A percentile compares a stretch with the other conserved stretches of the same genome.
Conservation (phyloP, 768 basidiomycete genomes). For the Phaffia australis region DNA sequence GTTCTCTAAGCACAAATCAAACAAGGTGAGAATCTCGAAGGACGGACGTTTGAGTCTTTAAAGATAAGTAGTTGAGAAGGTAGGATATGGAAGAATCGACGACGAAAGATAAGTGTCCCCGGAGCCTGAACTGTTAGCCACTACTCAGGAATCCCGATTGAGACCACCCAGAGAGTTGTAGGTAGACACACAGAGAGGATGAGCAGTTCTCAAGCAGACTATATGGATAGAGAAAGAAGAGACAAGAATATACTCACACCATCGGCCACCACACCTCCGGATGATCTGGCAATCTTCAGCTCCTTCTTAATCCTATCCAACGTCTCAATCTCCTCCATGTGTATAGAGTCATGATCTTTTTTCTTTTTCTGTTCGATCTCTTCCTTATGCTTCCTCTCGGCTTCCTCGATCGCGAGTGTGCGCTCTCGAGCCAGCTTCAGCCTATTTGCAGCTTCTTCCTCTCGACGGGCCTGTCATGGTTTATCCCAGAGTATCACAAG, state of each 20-base stretch:
- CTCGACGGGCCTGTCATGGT: background rate
- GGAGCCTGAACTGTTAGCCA: slow-evolving; percentile 22
- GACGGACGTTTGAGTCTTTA: slow-evolving; percentile 10
- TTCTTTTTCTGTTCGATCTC: background rate
- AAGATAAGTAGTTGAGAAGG: slow-evolving; percentile 1
- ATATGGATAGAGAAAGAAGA: background rate
- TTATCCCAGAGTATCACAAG: too few relatives aligned
- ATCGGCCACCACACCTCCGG: slow-evolving; percentile 15
- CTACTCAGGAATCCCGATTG: background rate
- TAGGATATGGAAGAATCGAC: slow-evolving; percentile 20
- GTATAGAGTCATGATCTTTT: background rate
- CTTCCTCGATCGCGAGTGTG: background rate
- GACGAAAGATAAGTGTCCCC: slow-evolving; percentile 17
- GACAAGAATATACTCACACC: slow-evolving; percentile 7
- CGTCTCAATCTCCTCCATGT: background rate
- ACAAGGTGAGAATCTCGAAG: background rate
- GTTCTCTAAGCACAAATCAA: too few relatives aligned
- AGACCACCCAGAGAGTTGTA: background rate
- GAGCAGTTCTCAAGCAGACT: background rate
- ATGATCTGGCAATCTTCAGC: background rate
- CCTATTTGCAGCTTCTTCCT: slow-evolving; percentile 3
- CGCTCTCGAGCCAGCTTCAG: slow-evolving; percentile 1
- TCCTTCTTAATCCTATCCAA: background rate
- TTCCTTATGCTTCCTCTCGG: background rate
- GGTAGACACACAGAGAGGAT: background rate